Evolutionary conservation across 176 grass and related monocot genomes (phyloP).

Genomic region (Poa pratensis): DNA sequence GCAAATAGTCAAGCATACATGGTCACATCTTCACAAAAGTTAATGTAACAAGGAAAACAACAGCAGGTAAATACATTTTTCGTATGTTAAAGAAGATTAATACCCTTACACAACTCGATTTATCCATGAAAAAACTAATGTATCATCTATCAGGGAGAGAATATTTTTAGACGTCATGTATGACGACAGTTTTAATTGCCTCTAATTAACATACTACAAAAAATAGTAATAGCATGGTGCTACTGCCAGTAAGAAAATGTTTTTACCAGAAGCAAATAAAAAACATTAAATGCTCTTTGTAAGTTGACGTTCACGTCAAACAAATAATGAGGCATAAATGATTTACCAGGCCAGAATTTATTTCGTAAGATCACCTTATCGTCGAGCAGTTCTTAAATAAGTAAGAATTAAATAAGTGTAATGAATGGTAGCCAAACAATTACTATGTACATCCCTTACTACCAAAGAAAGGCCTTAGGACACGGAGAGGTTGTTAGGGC

Average conservation of each 20-base stretch:
- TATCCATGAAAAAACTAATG: neutral
- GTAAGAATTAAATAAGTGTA: neutral
- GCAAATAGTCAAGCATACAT: slow-evolving; percentile 35
- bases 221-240: no score
- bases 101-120: neutral
- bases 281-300: neutral
- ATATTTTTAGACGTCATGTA: neutral
- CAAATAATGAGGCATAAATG: neutral
- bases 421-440: neutral
- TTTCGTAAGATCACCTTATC: neutral
- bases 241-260: no score
- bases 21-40: slow-evolving; percentile 31
- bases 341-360: slow-evolving; percentile 25
- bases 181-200: neutral
- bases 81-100: neutral
- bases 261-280: neutral
- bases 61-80: neutral
- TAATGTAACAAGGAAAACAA: slow-evolving; percentile 13
- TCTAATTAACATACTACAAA: slow-evolving; percentile 21
- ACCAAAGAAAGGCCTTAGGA: neutral
- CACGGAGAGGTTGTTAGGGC: neutral
- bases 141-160: neutral
- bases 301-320: neutral
- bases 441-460: neutral
- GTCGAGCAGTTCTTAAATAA: neutral